phyloP scores from a whole-genome alignment of 1,284 basidiomycete genomes.

The Cystobasidium pallidum region DNA sequence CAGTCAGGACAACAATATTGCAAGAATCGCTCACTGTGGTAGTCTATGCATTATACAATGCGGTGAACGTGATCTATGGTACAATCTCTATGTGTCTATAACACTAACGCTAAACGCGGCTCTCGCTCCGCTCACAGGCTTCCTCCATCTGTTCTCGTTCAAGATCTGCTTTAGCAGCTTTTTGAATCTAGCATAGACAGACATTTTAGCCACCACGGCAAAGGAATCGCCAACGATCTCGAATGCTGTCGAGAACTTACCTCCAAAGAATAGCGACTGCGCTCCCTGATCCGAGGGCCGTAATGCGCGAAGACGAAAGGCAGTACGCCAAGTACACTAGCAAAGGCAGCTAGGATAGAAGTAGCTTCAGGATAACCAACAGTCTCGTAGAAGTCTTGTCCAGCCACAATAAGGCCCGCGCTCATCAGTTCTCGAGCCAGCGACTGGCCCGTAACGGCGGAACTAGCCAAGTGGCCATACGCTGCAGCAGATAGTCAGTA shows the following conservation, averaged over 20 bases:
- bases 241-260: not conserved
- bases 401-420: constrained; percentile 40
- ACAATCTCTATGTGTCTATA: no score
- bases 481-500: not conserved
- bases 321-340: constrained; percentile 50
- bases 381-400: constrained; percentile 48
- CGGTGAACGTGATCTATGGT: not conserved
- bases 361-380: constrained; percentile 53
- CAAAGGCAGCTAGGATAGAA: constrained; percentile 52
- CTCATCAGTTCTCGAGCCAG: constrained; percentile 44
- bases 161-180: constrained; percentile 36
- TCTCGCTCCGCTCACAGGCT: constrained; percentile 7
- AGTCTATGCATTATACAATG: not conserved
- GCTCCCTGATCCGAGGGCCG: constrained; percentile 51
- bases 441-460: constrained; percentile 44
- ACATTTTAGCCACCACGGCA: not conserved
- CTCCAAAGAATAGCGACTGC: constrained; percentile 37
- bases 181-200: constrained; percentile 10
- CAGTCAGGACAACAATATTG: no score
- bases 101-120: not conserved
- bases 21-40: no score
- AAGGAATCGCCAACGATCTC: no score
- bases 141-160: constrained; percentile 36
- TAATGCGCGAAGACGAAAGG: constrained; percentile 53
- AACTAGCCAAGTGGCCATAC: constrained; percentile 30